Conservation (phyloP, 768 basidiomycete genomes). For the Kwoniella mangroviensis region DNA sequence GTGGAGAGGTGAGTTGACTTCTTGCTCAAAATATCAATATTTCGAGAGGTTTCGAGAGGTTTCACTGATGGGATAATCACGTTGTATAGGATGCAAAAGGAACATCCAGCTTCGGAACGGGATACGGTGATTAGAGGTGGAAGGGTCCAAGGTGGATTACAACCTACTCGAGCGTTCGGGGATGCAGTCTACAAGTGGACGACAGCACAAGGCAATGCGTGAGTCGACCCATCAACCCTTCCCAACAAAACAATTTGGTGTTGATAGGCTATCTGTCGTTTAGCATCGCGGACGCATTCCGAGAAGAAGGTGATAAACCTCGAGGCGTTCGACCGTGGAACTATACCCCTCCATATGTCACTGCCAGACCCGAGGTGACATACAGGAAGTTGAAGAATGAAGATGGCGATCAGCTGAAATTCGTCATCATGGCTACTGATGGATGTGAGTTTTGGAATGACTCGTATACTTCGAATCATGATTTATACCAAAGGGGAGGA, state of each 20-base stretch:
- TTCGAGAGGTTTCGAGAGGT: too few species aligned
- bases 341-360: constrained; percentile 55
- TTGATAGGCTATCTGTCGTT: not conserved
- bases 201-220: constrained; percentile 40
- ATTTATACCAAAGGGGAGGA: too few species aligned
- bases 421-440: constrained; percentile 56
- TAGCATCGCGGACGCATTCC: constrained; percentile 35
- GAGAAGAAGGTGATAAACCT: constrained; percentile 27
- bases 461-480: too few species aligned
- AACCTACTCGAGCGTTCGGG: constrained; percentile 56
- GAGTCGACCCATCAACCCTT: constrained; percentile 16
- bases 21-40: not conserved
- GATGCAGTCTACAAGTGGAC: constrained; percentile 58
- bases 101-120: constrained; percentile 51
- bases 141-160: constrained; percentile 52
- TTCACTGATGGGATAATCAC: too few species aligned
- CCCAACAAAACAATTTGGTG: not conserved
- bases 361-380: constrained; percentile 54
- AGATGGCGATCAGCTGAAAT: constrained; percentile 49
- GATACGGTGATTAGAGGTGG: constrained; percentile 52
- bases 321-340: constrained; percentile 33
- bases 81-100: constrained; percentile 43
- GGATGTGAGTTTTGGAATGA: too few species aligned
- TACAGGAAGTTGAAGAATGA: constrained; percentile 40
- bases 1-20: constrained; percentile 67